Evolutionary conservation across 2,329 filamentous ascomycete species (phyloP), one percentile per base, ranked within the genome.

Genomic region (Phialophora tarda): DNA sequence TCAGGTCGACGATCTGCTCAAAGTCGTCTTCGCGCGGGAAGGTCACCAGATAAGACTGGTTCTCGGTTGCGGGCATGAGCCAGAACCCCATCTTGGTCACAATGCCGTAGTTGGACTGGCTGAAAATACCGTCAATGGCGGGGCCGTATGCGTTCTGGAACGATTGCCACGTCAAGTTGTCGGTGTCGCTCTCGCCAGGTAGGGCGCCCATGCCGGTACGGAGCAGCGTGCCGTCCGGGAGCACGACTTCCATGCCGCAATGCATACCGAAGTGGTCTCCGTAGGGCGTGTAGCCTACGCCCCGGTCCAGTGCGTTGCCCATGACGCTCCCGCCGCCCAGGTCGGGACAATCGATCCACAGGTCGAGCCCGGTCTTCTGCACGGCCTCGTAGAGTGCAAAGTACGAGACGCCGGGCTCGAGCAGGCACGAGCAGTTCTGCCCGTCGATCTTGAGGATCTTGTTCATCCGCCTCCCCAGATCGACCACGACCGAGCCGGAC

Each of bases 21-120:
- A 79, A 73, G 62, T 79, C 78, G 44, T 83, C 81, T 38, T 85
- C 83, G 38, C 76, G 78, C 0, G 80, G 79, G 38, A 85, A 80
- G 0, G 81, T 83, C 69, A 80, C 75, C 48, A 79, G 68, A 58
- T 78, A 78, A 11, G 74, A 74, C 74, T 84, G 81, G 66, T 82
- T 82, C 10, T 79, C 82, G 0, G 82, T 82, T 54, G 84, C 83
- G 1, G 81, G 80, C 84, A 86, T 85, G 38, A 86, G 76, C 75
- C 67, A 68, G 55, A 86, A 79, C 0, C 84, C 84, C 79, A 86
- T 83, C 73, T 86, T 85, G 2, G 82, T 82, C 12, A 65, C 51
- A 23, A 65, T 57, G 4, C 63, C 76, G 78, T 79, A 63, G 66
- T 73, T 72, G 48, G 63, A 67, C 47, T 73, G 72, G 26, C 64